A percentile compares a stretch with the other conserved stretches of the same genome.
Evolutionary conservation across 192 early-diverging fungal genomes (phyloP).

Genomic region (Podila verticillata): DNA sequence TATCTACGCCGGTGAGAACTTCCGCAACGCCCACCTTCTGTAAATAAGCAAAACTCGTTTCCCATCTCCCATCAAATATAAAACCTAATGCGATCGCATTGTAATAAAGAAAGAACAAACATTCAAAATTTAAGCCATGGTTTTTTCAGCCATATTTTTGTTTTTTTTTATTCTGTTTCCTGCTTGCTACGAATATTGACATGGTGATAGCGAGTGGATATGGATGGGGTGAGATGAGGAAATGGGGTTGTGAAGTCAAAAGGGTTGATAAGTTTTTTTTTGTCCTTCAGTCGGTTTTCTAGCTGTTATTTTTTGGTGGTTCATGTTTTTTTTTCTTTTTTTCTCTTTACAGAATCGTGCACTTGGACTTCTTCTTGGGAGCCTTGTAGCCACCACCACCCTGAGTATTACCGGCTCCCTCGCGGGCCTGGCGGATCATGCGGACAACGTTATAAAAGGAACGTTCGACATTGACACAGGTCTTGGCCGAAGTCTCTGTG

Average conservation of each 20-base stretch:
- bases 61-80: neutral
- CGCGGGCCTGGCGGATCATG: constrained; percentile 76
- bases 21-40: constrained; percentile 77
- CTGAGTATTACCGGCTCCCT: constrained; percentile 38
- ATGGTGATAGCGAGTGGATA: neutral
- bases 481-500: constrained; percentile 92
- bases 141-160: too few relatives aligned
- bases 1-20: constrained; percentile 93
- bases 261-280: neutral
- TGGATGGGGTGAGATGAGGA: neutral
- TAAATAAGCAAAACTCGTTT: constrained; percentile 60
- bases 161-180: too few relatives aligned
- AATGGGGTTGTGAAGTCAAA: too few relatives aligned
- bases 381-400: constrained; percentile 28
- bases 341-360: constrained; percentile 35
- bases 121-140: too few relatives aligned
- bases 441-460: constrained; percentile 86
- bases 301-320: neutral
- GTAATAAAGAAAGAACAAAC: too few relatives aligned
- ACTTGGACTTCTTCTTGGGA: constrained; percentile 47
- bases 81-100: constrained; percentile 4
- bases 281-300: neutral
- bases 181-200: too few relatives aligned
- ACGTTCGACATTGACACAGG: constrained; percentile 91
- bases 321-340: neutral